Conservation (phyloP, 805 yeast species). For the Metschnikowia cubensis region DNA sequence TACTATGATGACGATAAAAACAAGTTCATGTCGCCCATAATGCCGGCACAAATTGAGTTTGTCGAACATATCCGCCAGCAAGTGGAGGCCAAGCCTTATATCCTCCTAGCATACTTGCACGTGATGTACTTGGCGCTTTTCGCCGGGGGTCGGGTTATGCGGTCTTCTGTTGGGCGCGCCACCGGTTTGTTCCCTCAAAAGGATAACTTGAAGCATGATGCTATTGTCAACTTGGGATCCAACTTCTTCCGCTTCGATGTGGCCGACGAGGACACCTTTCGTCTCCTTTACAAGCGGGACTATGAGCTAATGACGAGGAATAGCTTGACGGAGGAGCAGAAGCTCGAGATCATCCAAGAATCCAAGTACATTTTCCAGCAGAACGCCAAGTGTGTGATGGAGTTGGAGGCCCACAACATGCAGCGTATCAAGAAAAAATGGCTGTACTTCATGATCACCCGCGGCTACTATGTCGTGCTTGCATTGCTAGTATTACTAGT, state of each 20-base stretch:
- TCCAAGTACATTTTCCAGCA: constrained; percentile 61
- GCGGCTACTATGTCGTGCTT: constrained; percentile 46
- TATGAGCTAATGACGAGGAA: constrained; percentile 76
- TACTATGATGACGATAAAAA: constrained; percentile 54
- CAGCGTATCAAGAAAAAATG: constrained; percentile 51
- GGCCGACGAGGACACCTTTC: constrained; percentile 60
- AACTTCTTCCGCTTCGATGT: constrained; percentile 64
- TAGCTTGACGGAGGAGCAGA: constrained; percentile 65
- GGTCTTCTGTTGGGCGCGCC: constrained; percentile 61
- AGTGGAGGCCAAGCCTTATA: constrained; percentile 60
- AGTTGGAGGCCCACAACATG: constrained; percentile 65
- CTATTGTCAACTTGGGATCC: constrained; percentile 58
- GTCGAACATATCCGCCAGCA: constrained; percentile 54
- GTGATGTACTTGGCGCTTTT: constrained; percentile 80
- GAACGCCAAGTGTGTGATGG: constrained; percentile 57
- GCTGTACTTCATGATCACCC: constrained; percentile 49
- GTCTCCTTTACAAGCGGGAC: constrained; percentile 66
- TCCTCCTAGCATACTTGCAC: constrained; percentile 76
- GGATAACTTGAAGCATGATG: constrained; percentile 60
- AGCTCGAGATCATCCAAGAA: constrained; percentile 65
- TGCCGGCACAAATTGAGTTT: constrained; percentile 60
- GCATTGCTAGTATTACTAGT: constrained; percentile 28
- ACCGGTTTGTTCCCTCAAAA: constrained; percentile 73
- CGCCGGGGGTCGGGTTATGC: constrained; percentile 79
- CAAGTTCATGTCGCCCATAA: constrained; percentile 55